Evolutionary conservation across 306 rosid genomes (phyloP).

Genomic region (Dalbergia oliveri): DNA sequence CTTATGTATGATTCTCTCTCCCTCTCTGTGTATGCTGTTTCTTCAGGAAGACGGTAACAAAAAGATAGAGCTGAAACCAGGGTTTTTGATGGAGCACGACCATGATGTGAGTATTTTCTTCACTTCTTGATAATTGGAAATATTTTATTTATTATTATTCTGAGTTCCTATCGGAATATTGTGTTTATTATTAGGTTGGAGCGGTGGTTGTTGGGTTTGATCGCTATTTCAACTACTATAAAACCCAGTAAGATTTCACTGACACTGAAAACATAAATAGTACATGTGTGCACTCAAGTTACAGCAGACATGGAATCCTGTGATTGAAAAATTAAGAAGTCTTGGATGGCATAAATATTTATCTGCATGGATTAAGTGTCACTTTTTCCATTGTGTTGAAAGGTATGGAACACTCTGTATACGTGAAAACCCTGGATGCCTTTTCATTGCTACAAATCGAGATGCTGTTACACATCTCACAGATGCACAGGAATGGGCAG

Average conservation of each 20-base stretch:
- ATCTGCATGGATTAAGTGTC: background rate
- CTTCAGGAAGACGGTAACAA: slow-evolving; percentile 88
- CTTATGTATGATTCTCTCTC: slow-evolving; percentile 8
- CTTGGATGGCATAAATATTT: slow-evolving; percentile 37
- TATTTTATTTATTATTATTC: slow-evolving; percentile 10
- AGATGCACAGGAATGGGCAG: slow-evolving; percentile 99
- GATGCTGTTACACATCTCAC: slow-evolving; percentile 99
- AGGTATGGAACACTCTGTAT: slow-evolving; percentile 97
- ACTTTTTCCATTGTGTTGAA: slow-evolving; percentile 38
- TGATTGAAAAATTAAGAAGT: slow-evolving; percentile 28
- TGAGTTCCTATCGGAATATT: slow-evolving; percentile 29
- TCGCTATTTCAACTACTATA: slow-evolving; percentile 96
- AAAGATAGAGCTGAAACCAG: slow-evolving; percentile 96
- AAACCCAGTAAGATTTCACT: slow-evolving; percentile 85
- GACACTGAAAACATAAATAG: slow-evolving; percentile 40
- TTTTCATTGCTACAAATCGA: slow-evolving; percentile 95
- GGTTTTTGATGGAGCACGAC: slow-evolving; percentile 93
- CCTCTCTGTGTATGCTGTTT: slow-evolving; percentile 8
- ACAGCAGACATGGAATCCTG: background rate
- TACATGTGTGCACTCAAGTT: slow-evolving; percentile 19
- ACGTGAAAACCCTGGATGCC: slow-evolving; percentile 99
- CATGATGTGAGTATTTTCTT: slow-evolving; percentile 64
- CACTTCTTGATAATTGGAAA: slow-evolving; percentile 37
- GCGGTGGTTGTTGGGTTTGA: slow-evolving; percentile 99
- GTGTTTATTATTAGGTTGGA: slow-evolving; percentile 73